Evolutionary conservation across 2,329 filamentous ascomycete species (phyloP), one percentile per base, ranked within the genome.

Genomic region (Aspergillus pseudonomiae): DNA sequence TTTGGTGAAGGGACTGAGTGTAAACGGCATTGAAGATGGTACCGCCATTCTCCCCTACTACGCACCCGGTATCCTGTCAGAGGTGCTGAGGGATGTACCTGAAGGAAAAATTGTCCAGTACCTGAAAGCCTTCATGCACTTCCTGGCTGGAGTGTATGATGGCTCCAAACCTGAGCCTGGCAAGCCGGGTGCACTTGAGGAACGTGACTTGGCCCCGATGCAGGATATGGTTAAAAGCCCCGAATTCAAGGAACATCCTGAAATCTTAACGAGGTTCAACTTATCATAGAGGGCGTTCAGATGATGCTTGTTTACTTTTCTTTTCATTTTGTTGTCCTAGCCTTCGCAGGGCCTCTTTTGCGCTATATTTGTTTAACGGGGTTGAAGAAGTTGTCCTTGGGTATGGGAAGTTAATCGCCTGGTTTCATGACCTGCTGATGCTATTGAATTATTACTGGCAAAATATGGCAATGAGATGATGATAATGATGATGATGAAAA

Each of bases 11-110:
- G 68, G 73, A 30, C 67, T 80, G 26, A 79, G 75, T 62, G 69
- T 77, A 14, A 75, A 79, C 60, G 78, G 78, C 1, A 67, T 73
- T 4, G 65, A 71, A 36, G 72, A 74, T 24, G 70, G 74, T 39
- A 73, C 71, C 9, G 78, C 77, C 0, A 72, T 80, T 14, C 65
- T 78, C 9, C 74, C 75, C 4, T 79, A 78, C 39, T 80, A 80
- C 48, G 76, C 77, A 64, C 78, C 78, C 2, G 77, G 76, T 2
- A 68, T 79, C 14, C 66, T 78, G 30, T 70, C 71, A 6, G 73
- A 74, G 48, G 72, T 69, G 0, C 67, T 79, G 41, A 41, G 57
- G 6, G 68, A 74, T 55, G 63, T 61, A 19, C 67, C 59, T 1
- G 65, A 69, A 43, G 67, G 59, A 10, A 63, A 66, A 21, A 32